Evolutionary conservation across 1,139 yeast species (phyloP), one percentile per base, ranked within the genome.

Genomic region (Zygosaccharomyces sapae): DNA sequence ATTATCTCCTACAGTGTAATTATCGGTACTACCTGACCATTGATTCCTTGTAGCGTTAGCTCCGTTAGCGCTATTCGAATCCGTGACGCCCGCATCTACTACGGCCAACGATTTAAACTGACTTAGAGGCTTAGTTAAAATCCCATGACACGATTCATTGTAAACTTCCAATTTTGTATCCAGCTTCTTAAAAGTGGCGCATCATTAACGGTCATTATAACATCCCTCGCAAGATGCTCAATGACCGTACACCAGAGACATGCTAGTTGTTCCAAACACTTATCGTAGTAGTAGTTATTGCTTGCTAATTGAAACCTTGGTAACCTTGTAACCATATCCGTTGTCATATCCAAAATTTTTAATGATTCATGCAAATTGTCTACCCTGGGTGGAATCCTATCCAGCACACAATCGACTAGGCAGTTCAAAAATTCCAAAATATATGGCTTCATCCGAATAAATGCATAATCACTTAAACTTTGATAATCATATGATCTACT

Each of bases 221-320:
- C 56, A 37, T 71, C 63, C 44, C 69, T 71, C 44, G 72, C 68
- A 37, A 67, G 65, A 43, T 69, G 67, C 47, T 70, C 71, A 46
- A 88, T 72, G 10, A 80, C 77, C 31, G 82, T 75, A 45, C 78
- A 70, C 87, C 96, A 87, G 10, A 94, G 86, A 50, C 79, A 77
- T 30, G 86, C 77, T 18, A 92, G 70, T 65, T 88, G 95, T 57
- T 87, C 95, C 62, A 83, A 81, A 34, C 95, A 90, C 62, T 83
- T 73, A 53, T 73, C 72, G 57, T 78, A 79, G 57, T 82, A 84
- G 62, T 86, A 84, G 65, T 84, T 88, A 66, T 85, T 86, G 55
- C 84, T 83, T 43, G 77, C 73, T 50, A 81, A 79, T 44, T 79
- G 66, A 71, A 94, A 90, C 43, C 76, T 75, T 10, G 97, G 97